Evolutionary conservation across 352 stramenopile genomes (phyloP).

Genomic region (Phytophthora constricta): DNA sequence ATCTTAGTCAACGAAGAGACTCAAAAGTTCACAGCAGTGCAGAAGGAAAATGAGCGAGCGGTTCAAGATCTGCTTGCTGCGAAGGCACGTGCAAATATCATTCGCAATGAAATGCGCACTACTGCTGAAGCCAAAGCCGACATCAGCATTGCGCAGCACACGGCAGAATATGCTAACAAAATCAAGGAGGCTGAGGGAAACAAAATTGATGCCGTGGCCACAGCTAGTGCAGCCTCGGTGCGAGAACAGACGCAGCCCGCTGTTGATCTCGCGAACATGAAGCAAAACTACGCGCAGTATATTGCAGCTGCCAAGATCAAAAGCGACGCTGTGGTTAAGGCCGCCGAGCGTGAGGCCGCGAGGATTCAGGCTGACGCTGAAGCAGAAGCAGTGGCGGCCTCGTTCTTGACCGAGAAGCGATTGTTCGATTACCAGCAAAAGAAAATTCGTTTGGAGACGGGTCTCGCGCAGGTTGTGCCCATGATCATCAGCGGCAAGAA

Average conservation of each 20-base stretch:
- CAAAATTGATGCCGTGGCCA: slow-evolving; percentile 60
- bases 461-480: slow-evolving; percentile 54
- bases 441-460: slow-evolving; percentile 58
- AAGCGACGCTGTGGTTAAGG: slow-evolving; percentile 62
- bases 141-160: slow-evolving; percentile 64
- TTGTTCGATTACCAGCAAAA: slow-evolving; percentile 74
- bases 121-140: slow-evolving; percentile 68
- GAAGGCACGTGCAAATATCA: slow-evolving; percentile 66
- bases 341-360: slow-evolving; percentile 51
- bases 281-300: slow-evolving; percentile 63
- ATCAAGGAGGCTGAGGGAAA: slow-evolving; percentile 61
- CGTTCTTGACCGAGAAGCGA: slow-evolving; percentile 64
- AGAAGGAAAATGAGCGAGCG: slow-evolving; percentile 78
- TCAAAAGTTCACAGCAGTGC: slow-evolving; percentile 67
- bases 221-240: slow-evolving; percentile 47
- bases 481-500: slow-evolving; percentile 82
- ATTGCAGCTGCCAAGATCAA: slow-evolving; percentile 59
- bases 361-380: slow-evolving; percentile 56
- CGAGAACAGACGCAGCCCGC: slow-evolving; percentile 53
- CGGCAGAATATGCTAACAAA: slow-evolving; percentile 53
- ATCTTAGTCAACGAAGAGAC: slow-evolving; percentile 83
- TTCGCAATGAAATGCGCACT: slow-evolving; percentile 72
- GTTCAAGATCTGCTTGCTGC: slow-evolving; percentile 70
- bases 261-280: slow-evolving; percentile 53
- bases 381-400: slow-evolving; percentile 53